Evolutionary conservation across 371 early-diverging fungal genomes (phyloP).

Genomic region (Mortierella sp.): DNA sequence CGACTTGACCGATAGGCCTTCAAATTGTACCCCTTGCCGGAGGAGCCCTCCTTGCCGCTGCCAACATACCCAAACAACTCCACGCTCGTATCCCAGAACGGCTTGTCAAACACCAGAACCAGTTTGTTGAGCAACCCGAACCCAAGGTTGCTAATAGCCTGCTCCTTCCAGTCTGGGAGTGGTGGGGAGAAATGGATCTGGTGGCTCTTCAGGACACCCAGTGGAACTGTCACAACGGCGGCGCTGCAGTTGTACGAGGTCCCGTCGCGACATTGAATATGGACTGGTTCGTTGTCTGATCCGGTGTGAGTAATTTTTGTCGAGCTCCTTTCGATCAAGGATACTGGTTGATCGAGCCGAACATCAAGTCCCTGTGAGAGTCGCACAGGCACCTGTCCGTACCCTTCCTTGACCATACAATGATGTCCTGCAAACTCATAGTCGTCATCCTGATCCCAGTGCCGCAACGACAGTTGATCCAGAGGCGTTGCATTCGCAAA

Average conservation of each 20-base stretch:
- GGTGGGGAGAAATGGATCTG: slow-evolving; percentile 56
- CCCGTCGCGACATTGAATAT: slow-evolving; percentile 54
- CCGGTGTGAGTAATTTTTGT: not conserved
- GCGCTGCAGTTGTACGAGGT: slow-evolving; percentile 26
- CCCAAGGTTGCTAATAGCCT: slow-evolving; percentile 54
- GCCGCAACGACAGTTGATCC: slow-evolving; percentile 52
- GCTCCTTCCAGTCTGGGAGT: slow-evolving; percentile 56
- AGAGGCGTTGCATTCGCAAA: slow-evolving; percentile 60
- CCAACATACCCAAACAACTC: slow-evolving; percentile 60
- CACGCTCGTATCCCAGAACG: slow-evolving; percentile 57
- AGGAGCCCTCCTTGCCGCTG: slow-evolving; percentile 24
- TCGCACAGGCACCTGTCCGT: slow-evolving; percentile 57
- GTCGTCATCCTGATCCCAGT: slow-evolving; percentile 64
- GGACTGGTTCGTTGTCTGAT: slow-evolving; percentile 22
- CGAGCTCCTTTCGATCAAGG: slow-evolving; percentile 18
- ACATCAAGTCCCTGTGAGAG: slow-evolving; percentile 57
- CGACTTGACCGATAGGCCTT: slow-evolving; percentile 51
- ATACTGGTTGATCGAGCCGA: slow-evolving; percentile 46
- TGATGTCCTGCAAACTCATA: slow-evolving; percentile 59
- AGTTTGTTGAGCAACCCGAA: slow-evolving; percentile 63
- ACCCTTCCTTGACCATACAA: slow-evolving; percentile 59
- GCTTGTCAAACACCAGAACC: slow-evolving; percentile 58
- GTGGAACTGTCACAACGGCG: slow-evolving; percentile 56
- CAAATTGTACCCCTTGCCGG: slow-evolving; percentile 10
- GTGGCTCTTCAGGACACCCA: slow-evolving; percentile 57